These are phyloP conservation scores for Fusarium napiforme DNA, from an alignment of 2,329 filamentous ascomycete species.

Conservation along the genomic window DNA sequence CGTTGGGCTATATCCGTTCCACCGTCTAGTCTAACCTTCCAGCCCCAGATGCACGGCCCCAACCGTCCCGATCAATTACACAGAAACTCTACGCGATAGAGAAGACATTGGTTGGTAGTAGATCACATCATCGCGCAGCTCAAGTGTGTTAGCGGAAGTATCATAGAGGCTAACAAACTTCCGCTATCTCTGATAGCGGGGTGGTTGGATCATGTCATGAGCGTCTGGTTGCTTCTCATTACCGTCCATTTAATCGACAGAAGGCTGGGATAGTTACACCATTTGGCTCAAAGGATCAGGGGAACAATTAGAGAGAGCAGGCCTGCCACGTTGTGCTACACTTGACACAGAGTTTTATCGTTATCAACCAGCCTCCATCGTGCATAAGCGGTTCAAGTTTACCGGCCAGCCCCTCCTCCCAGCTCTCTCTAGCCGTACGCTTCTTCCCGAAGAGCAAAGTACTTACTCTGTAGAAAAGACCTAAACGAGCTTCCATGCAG, in stretches of 20 bases:
- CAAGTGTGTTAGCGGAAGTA: constrained; percentile 2
- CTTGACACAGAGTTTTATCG: not conserved
- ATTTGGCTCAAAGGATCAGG: not conserved
- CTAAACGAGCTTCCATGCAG: constrained; percentile 27
- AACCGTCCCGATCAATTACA: constrained; percentile 24
- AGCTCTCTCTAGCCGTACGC: not conserved
- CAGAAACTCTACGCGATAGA: constrained; percentile 10
- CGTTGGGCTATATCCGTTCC: constrained; percentile 8
- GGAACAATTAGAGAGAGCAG: not conserved
- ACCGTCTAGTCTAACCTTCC: constrained; percentile 25
- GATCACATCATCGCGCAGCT: constrained; percentile 42
- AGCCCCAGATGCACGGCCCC: constrained; percentile 24
- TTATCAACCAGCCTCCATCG: constrained; percentile 15
- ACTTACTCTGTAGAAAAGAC: not conserved
- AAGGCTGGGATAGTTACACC: constrained; percentile 4
- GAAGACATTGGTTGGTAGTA: too few relatives aligned
- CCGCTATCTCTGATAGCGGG: not conserved
- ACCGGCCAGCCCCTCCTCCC: constrained; percentile 20
- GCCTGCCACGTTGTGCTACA: constrained; percentile 22
- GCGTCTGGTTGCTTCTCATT: not conserved
- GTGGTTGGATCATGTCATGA: constrained; percentile 21
- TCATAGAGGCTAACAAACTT: too few relatives aligned
- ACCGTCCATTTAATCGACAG: not conserved
- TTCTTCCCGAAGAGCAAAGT: not conserved
- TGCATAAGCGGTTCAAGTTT: constrained; percentile 10